A percentile compares a stretch with the other conserved stretches of the same genome.
phyloP scores from a whole-genome alignment of 805 yeast species.

The Kazachstania psychrophila region DNA sequence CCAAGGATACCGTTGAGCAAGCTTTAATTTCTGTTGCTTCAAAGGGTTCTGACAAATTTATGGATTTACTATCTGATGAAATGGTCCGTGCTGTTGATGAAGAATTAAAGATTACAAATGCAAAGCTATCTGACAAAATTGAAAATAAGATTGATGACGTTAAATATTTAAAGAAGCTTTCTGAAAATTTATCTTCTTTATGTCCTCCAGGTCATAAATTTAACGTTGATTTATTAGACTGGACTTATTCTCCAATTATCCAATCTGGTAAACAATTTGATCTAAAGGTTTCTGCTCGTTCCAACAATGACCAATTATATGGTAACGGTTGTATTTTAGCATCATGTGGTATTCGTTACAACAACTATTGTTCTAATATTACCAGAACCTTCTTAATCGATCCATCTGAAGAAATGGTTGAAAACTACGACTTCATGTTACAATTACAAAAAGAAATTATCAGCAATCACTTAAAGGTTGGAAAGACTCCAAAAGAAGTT shows the following conservation, averaged over 20 bases:
- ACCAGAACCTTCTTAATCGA: conserved; percentile 85
- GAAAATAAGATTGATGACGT: conserved; percentile 75
- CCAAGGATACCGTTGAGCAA: conserved; percentile 74
- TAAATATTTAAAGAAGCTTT: conserved; percentile 51
- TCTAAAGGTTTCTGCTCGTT: conserved; percentile 72
- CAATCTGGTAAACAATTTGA: conserved; percentile 85
- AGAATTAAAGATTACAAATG: conserved; percentile 65
- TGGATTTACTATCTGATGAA: conserved; percentile 77
- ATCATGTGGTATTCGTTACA: conserved; percentile 78
- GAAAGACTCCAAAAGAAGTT: conserved; percentile 55
- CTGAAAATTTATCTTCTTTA: conserved; percentile 35
- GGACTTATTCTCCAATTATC: conserved; percentile 88
- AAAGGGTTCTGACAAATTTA: conserved; percentile 65
- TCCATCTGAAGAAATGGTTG: conserved; percentile 71
- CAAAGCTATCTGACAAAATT: conserved; percentile 61
- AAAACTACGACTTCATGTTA: conserved; percentile 67
- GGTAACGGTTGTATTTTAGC: conserved; percentile 75
- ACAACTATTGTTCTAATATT: conserved; percentile 78
- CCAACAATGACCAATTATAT: conserved; percentile 52
- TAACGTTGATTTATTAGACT: conserved; percentile 69
- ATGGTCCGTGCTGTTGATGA: conserved; percentile 84
- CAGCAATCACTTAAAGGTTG: conserved; percentile 49
- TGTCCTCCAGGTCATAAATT: conserved; percentile 48
- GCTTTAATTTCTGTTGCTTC: conserved; percentile 58
- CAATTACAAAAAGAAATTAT: conserved; percentile 61